phyloP scores from a whole-genome alignment of 2,329 filamentous ascomycete genomes.

The Ophiocordyceps robertsii region DNA sequence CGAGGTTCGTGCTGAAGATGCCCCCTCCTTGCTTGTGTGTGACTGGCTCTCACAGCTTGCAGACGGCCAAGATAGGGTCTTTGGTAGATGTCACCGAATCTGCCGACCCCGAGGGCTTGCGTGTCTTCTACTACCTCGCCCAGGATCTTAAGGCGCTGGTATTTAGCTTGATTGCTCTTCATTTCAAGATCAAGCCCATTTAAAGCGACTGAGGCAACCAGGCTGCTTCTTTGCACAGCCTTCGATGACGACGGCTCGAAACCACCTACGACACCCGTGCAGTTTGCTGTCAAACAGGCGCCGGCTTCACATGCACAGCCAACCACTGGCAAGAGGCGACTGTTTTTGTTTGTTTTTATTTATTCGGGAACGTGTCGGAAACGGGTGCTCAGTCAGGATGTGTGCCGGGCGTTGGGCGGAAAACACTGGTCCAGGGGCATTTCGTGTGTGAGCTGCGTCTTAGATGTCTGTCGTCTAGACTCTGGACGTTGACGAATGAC shows the following conservation, averaged over 20 bases:
- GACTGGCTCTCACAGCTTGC: neutral
- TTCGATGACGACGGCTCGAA: neutral
- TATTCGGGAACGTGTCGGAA: no score
- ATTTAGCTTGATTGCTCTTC: conserved; percentile 88
- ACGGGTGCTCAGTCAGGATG: no score
- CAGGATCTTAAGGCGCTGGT: conserved; percentile 95
- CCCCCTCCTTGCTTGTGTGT: neutral
- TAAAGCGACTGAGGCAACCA: conserved; percentile 17
- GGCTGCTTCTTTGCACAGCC: neutral
- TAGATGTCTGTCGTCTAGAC: no score
- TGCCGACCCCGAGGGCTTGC: conserved; percentile 84
- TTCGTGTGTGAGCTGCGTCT: no score
- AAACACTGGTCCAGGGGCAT: no score
- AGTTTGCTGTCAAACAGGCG: no score
- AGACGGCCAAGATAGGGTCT: conserved; percentile 98
- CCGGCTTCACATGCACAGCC: no score
- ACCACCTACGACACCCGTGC: no score
- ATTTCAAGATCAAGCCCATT: conserved; percentile 91
- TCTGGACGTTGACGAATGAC: no score
- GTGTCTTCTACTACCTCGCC: conserved; percentile 97
- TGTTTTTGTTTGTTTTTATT: no score
- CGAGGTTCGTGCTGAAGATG: conserved; percentile 47
- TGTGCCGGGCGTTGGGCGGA: no score
- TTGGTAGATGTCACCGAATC: conserved; percentile 94
- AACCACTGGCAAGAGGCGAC: no score